These are phyloP conservation scores for Ophiosphaerella herpotricha DNA, from an alignment of 2,329 filamentous ascomycete species.

Conservation along the genomic window DNA sequence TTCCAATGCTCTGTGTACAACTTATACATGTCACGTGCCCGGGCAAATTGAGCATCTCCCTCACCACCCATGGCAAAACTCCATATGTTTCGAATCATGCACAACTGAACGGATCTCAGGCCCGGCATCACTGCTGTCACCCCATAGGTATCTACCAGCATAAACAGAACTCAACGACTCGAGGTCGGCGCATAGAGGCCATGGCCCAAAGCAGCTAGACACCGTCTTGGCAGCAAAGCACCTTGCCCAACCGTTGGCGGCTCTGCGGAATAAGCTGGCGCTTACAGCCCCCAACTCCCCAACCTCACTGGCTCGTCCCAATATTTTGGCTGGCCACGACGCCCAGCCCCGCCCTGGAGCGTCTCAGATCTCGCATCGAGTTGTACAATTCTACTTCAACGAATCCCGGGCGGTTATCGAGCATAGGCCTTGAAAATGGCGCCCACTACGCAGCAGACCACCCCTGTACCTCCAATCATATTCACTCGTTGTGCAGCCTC, in stretches of 20 bases:
- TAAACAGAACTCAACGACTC: not conserved
- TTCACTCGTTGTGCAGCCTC: conserved; percentile 20
- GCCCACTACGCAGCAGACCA: conserved; percentile 36
- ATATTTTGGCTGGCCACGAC: conserved; percentile 34
- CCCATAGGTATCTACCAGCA: not conserved
- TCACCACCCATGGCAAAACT: not conserved
- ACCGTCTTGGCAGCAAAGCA: conserved; percentile 8
- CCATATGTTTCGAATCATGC: not conserved
- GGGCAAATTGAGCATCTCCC: not conserved
- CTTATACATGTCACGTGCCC: too few relatives aligned
- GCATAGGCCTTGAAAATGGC: conserved; percentile 37
- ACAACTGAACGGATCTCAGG: not conserved
- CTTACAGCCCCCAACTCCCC: conserved; percentile 22
- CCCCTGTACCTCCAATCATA: conserved; percentile 41
- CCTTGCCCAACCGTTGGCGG: conserved; percentile 27
- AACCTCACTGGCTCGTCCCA: conserved; percentile 33
- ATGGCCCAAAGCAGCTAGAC: conserved; percentile 8
- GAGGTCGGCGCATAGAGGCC: conserved; percentile 15
- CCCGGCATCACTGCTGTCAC: not conserved
- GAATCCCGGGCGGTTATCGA: conserved; percentile 45
- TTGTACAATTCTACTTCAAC: conserved; percentile 40
- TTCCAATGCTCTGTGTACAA: too few relatives aligned
- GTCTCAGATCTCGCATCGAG: conserved; percentile 43
- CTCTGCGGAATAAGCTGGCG: conserved; percentile 24
- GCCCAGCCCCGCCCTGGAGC: conserved; percentile 35